phyloP scores from a whole-genome alignment of 2,329 filamentous ascomycete species.

The Ophiostoma australiae region DNA sequence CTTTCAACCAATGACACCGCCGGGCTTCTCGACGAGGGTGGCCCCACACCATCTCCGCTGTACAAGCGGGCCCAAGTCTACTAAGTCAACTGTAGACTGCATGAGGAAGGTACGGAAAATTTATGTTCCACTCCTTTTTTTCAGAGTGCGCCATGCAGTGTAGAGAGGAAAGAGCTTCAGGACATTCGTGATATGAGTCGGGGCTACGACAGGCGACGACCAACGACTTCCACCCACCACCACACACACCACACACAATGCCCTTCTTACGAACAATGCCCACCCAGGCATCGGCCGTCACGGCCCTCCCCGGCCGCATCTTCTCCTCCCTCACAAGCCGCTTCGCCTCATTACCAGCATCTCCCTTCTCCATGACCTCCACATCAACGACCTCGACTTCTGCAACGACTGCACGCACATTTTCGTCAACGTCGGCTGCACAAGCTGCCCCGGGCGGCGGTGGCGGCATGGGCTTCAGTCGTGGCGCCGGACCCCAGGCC shows the following conservation, averaged over 20 bases:
- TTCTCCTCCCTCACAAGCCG: slow-evolving; percentile 18
- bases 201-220: slow-evolving; percentile 5
- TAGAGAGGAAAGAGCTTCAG: not conserved
- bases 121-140: slow-evolving; percentile 22
- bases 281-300: not conserved
- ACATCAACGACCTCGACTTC: not conserved
- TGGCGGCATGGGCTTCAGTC: not conserved
- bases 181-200: not conserved
- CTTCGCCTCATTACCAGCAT: not conserved
- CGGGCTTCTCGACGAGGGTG: not conserved
- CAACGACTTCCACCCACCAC: not conserved
- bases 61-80: not conserved
- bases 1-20: not conserved
- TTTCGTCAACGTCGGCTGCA: slow-evolving; percentile 3
- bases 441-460: not conserved
- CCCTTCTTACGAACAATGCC: slow-evolving; percentile 13
- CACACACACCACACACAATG: not conserved
- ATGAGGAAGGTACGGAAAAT: slow-evolving; percentile 13
- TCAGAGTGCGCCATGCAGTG: not conserved
- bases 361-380: not conserved
- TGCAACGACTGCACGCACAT: not conserved
- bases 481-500: not conserved
- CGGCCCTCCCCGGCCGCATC: slow-evolving; percentile 19
- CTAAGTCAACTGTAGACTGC: not conserved
- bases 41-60: not conserved